Evolutionary conservation across 805 yeast genomes (phyloP).

Genomic region (Lipomyces starkeyi): DNA sequence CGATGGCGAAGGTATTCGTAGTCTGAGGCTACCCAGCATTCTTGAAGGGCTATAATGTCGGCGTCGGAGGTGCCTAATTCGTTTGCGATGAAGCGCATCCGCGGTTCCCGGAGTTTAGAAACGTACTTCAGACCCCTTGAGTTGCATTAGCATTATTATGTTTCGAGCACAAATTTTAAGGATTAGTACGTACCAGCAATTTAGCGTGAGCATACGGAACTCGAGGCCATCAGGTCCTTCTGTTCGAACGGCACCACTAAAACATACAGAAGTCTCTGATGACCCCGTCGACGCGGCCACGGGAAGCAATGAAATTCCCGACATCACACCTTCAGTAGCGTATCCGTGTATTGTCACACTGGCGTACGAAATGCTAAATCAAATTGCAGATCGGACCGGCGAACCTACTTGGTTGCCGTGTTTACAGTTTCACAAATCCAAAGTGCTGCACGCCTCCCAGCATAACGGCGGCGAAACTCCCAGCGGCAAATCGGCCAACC

Average conservation of each 20-base stretch:
- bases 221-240: conserved; percentile 12
- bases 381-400: background rate
- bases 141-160: background rate
- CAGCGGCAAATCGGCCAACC: too few relatives aligned
- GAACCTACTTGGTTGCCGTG: too few relatives aligned
- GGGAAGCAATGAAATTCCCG: background rate
- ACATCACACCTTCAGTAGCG: background rate
- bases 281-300: background rate
- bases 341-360: background rate
- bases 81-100: conserved; percentile 78
- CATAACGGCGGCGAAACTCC: too few relatives aligned
- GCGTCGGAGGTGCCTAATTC: conserved; percentile 60
- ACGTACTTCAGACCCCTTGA: conserved; percentile 85
- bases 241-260: background rate
- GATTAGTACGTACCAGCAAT: conserved; percentile 43
- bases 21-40: conserved; percentile 87
- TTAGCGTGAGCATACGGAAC: conserved; percentile 43
- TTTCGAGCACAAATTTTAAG: background rate
- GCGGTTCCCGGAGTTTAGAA: conserved; percentile 67
- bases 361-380: background rate
- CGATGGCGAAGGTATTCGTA: conserved; percentile 65
- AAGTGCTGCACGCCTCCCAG: too few relatives aligned
- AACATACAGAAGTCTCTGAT: background rate
- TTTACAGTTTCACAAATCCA: too few relatives aligned
- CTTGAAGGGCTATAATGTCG: conserved; percentile 93